A percentile compares a stretch with the other conserved stretches of the same genome.
These are phyloP conservation scores for Hanseniaspora clermontiae DNA, from an alignment of 805 yeast species.

Conservation along the genomic window DNA sequence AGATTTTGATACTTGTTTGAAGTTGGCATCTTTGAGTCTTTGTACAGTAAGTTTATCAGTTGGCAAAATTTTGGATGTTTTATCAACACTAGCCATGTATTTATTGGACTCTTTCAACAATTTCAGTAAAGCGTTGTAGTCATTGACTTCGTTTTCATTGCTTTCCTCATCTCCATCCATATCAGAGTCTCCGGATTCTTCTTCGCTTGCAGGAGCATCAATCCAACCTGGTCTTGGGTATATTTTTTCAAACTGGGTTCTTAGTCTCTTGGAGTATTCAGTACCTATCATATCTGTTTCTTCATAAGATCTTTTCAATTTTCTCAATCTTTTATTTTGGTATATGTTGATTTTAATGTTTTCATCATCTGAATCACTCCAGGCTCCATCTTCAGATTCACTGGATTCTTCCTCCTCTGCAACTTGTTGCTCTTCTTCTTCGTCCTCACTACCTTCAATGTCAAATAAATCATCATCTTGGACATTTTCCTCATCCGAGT, in stretches of 20 bases:
- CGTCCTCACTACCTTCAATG: conserved; percentile 33
- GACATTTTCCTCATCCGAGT: conserved; percentile 17
- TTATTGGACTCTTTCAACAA: conserved; percentile 31
- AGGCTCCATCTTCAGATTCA: conserved; percentile 33
- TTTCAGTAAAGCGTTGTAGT: conserved; percentile 31
- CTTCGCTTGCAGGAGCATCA: conserved; percentile 27
- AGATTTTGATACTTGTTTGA: conserved; percentile 51
- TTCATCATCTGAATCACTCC: conserved; percentile 92
- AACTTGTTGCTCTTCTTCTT: conserved; percentile 23
- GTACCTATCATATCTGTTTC: conserved; percentile 46
- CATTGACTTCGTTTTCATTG: conserved; percentile 29
- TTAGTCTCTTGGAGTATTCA: conserved; percentile 48
- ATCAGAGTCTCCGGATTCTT: conserved; percentile 19
- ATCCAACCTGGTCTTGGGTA: conserved; percentile 85
- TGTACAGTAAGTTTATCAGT: conserved; percentile 59
- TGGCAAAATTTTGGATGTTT: conserved; percentile 41
- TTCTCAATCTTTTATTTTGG: conserved; percentile 48
- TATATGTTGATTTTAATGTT: conserved; percentile 46
- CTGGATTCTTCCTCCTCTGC: conserved; percentile 20
- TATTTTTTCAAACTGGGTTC: conserved; percentile 57
- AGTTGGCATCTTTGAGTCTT: conserved; percentile 81
- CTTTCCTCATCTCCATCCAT: conserved; percentile 25
- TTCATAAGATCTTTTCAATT: conserved; percentile 49
- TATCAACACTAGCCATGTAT: conserved; percentile 25
- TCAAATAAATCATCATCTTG: conserved; percentile 38